phyloP scores from a whole-genome alignment of 2,329 filamentous ascomycete genomes.

The Leptodontidium sp. region DNA sequence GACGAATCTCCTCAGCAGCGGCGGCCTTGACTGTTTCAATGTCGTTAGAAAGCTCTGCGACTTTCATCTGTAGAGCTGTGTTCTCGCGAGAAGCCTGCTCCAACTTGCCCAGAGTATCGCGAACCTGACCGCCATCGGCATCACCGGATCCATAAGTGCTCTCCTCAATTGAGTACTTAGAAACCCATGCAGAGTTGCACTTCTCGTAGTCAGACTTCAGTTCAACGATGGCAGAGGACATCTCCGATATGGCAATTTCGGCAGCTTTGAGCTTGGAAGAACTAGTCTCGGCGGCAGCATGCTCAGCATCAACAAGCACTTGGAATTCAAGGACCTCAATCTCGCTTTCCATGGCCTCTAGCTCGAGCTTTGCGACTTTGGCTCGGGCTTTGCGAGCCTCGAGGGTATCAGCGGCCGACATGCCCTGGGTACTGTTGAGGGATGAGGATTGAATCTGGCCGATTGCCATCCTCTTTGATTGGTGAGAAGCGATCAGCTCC shows the following conservation, averaged over 20 bases:
- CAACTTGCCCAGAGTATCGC: background rate
- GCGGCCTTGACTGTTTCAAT: background rate
- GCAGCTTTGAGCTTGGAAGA: background rate
- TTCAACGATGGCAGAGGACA: background rate
- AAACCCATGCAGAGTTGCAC: background rate
- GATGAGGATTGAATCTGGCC: background rate
- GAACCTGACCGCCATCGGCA: background rate
- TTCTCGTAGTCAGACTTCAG: constrained; percentile 1
- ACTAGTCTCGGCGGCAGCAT: background rate
- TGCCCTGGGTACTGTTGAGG: background rate
- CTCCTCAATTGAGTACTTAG: background rate
- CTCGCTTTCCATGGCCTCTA: background rate
- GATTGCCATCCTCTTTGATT: background rate
- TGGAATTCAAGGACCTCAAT: constrained; percentile 6
- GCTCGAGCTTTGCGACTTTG: background rate
- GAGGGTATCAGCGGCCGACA: background rate
- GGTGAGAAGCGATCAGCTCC: background rate
- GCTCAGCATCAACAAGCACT: background rate
- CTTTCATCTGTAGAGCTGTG: background rate
- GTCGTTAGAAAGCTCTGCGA: background rate
- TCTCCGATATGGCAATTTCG: background rate
- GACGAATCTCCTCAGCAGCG: background rate
- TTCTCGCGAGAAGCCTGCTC: background rate
- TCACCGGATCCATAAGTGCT: background rate
- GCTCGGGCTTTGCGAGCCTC: background rate